Evolutionary conservation across 2,329 filamentous ascomycete species (phyloP), one percentile per base, ranked within the genome.

Genomic region (Stachybotrys elegans): DNA sequence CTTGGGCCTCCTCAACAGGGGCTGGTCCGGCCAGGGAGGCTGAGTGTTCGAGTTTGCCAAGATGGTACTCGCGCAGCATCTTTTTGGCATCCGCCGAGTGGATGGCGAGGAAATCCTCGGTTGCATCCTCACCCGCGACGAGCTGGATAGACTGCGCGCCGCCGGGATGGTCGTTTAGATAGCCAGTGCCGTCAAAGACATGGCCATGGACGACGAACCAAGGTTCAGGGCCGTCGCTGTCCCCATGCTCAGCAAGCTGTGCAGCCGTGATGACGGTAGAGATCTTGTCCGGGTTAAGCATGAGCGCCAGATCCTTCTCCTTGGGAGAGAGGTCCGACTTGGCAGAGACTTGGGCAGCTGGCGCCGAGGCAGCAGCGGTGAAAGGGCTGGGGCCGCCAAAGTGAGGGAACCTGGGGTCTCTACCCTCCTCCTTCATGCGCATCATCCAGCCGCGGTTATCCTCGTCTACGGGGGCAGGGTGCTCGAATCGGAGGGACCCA

Each of bases 401-500:
- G 1, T 88, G 86, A 53, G 95, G 94, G 6, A 76, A 71, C 16
- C 31, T 34, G 4, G 95, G 69, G 57, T 95, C 82, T 0, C 89
- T 88, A 2, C 91, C 90, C 1, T 75, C 72, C 51, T 88, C 89
- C 65, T 94, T 95, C 20, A 93, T 84, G 14, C 84, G 76, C 57
- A 95, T 89, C 91, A 96, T 95, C 91, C 91, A 96, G 0, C 91
- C 91, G 13, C 87, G 87, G 0, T 85, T 76, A 51, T 84, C 83
- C 29, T 89, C 64, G 1, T 84, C 83, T 6, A 90, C 88, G 50
- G 90, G 85, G 3, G 89, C 94, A 0, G 91, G 91, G 55, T 96
- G 91, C 61, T 95, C 90, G 53, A 96, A 96, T 6, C 79, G 75
- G 34, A 95, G 66, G 7, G 59, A 65, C 35, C 31, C 31, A 17